Percentiles rank a stretch among this genome's conserved stretches.
Evolutionary conservation across 2,329 filamentous ascomycete species (phyloP).

Genomic region (Raffaelea arxii): DNA sequence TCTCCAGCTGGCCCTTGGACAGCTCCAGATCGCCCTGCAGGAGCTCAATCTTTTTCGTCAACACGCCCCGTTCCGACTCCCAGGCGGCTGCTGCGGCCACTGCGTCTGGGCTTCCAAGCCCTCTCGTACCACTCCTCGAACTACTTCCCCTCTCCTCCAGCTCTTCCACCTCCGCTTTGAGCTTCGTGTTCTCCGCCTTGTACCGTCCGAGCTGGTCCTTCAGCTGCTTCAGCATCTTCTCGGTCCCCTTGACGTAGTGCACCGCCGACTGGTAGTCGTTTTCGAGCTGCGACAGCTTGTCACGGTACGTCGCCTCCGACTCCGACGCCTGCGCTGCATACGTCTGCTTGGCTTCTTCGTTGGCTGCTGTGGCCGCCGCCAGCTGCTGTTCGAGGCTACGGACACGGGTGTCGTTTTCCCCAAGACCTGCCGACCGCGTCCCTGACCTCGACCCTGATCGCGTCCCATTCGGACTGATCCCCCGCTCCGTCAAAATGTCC

Average conservation of each 20-base stretch:
- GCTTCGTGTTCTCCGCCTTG: slow-evolving; percentile 73
- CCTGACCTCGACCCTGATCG: slow-evolving; percentile 57
- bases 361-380: slow-evolving; percentile 62
- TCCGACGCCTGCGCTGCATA: slow-evolving; percentile 77
- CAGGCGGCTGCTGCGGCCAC: slow-evolving; percentile 45
- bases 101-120: slow-evolving; percentile 25
- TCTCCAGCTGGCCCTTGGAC: slow-evolving; percentile 60
- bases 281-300: slow-evolving; percentile 87
- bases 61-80: slow-evolving; percentile 60
- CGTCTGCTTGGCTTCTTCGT: slow-evolving; percentile 73
- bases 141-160: slow-evolving; percentile 43
- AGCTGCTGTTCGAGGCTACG: slow-evolving; percentile 85
- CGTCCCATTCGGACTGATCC: slow-evolving; percentile 66
- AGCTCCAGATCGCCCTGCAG: slow-evolving; percentile 60
- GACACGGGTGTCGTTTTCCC: slow-evolving; percentile 58
- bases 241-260: slow-evolving; percentile 95
- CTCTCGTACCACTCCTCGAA: slow-evolving; percentile 18
- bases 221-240: slow-evolving; percentile 98
- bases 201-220: slow-evolving; percentile 94
- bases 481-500: slow-evolving; percentile 81
- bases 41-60: slow-evolving; percentile 59
- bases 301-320: slow-evolving; percentile 79
- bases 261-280: slow-evolving; percentile 97
- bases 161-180: slow-evolving; percentile 72
- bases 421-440: slow-evolving; percentile 66